Percentiles rank a stretch among this genome's conserved stretches.
These are phyloP conservation scores for Trichoderma sp. DNA, from an alignment of 2,329 filamentous ascomycete species.

Conservation along the genomic window DNA sequence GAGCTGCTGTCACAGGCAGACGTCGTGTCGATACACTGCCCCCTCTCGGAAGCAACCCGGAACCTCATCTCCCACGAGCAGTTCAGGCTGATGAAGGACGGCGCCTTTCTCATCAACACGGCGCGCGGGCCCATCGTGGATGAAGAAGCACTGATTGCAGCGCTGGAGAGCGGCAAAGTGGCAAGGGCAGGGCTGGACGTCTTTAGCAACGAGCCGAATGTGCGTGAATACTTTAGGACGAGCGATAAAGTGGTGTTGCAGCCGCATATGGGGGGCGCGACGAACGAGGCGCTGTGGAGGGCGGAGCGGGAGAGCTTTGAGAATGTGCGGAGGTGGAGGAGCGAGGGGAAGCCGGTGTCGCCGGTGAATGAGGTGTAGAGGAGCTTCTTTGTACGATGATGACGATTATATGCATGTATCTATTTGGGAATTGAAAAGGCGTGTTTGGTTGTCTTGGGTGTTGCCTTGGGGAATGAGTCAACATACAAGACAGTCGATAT, in stretches of 20 bases:
- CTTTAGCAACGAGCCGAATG: conserved; percentile 46
- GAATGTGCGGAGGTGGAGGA: conserved; percentile 46
- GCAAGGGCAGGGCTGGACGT: conserved; percentile 52
- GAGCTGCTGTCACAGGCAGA: conserved; percentile 45
- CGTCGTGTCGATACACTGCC: conserved; percentile 44
- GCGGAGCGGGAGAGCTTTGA: conserved; percentile 50
- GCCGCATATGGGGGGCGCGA: conserved; percentile 49
- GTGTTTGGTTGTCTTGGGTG: not conserved
- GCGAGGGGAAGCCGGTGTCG: conserved; percentile 41
- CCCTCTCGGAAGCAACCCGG: conserved; percentile 44
- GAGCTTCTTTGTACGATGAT: too few species aligned
- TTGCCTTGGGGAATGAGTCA: not conserved
- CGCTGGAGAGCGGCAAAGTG: conserved; percentile 49
- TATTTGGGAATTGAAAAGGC: not conserved
- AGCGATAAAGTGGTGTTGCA: conserved; percentile 47
- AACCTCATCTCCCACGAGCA: conserved; percentile 43
- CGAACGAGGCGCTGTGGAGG: conserved; percentile 46
- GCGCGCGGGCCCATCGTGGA: conserved; percentile 53
- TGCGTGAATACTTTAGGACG: conserved; percentile 43
- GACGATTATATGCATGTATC: not conserved
- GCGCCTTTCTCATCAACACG: conserved; percentile 52
- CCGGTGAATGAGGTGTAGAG: conserved; percentile 37
- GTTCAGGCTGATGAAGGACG: conserved; percentile 51
- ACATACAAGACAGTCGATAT: not conserved
- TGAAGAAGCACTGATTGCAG: conserved; percentile 49